Conservation (phyloP, 1,284 basidiomycete genomes). For the Apiotrichum mycotoxinovorans region DNA sequence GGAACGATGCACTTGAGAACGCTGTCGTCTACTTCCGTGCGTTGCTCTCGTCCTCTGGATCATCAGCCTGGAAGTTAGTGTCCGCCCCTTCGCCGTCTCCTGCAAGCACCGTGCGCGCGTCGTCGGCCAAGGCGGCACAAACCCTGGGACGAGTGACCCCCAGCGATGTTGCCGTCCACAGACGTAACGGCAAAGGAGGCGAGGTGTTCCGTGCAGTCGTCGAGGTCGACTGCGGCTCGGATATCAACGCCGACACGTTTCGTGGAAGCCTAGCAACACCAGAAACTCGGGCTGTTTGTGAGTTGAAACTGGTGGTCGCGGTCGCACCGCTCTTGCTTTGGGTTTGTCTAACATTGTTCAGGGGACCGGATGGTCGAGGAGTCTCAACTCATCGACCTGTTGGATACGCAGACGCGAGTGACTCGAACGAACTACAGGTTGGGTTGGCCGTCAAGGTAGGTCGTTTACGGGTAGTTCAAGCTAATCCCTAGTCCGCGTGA, state of each 20-base stretch:
- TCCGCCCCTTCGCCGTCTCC: slow-evolving; percentile 29
- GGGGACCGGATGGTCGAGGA: slow-evolving; percentile 90
- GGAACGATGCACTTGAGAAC: slow-evolving; percentile 42
- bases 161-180: slow-evolving; percentile 50
- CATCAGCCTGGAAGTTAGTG: slow-evolving; percentile 50
- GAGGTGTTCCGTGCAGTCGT: slow-evolving; percentile 80
- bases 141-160: slow-evolving; percentile 39
- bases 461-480: slow-evolving; percentile 20
- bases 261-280: slow-evolving; percentile 77
- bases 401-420: slow-evolving; percentile 80
- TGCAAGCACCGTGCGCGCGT: slow-evolving; percentile 23
- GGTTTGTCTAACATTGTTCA: slow-evolving; percentile 15
- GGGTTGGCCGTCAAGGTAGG: slow-evolving; percentile 94
- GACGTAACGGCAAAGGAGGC: slow-evolving; percentile 54
- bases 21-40: slow-evolving; percentile 46
- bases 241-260: slow-evolving; percentile 71
- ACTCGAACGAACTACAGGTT: slow-evolving; percentile 84
- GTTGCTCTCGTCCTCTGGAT: slow-evolving; percentile 44
- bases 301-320: slow-evolving; percentile 20
- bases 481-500: slow-evolving; percentile 68
- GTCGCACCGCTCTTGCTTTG: no score
- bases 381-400: slow-evolving; percentile 75
- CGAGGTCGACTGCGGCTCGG: slow-evolving; percentile 67
- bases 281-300: slow-evolving; percentile 72
- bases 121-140: slow-evolving; percentile 16